Evolutionary conservation across 352 stramenopile species (phyloP).

Genomic region (Phytophthora macrochlamydospora): DNA sequence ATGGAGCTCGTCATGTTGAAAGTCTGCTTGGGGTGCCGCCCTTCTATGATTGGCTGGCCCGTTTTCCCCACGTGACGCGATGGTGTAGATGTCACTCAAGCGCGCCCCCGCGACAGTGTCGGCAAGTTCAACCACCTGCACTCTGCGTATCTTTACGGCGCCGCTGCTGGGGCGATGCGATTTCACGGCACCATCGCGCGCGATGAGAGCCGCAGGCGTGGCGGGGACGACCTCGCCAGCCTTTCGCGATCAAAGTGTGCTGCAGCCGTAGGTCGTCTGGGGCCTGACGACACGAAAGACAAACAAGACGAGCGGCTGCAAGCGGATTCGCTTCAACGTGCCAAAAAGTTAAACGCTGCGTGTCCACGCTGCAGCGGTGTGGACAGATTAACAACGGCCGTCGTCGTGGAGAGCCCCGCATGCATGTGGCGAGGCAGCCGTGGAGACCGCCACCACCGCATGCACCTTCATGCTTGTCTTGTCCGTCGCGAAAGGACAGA

Average conservation of each 20-base stretch:
- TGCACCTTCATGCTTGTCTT: too few relatives aligned
- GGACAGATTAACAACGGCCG: conserved; percentile 11
- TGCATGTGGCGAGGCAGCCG: not conserved
- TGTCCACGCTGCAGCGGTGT: conserved; percentile 22
- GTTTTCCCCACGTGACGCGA: not conserved
- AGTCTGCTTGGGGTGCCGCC: too few relatives aligned
- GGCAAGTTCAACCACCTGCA: conserved; percentile 1
- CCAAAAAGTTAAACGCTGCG: conserved; percentile 33
- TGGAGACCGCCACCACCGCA: not conserved
- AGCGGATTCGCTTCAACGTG: conserved; percentile 29
- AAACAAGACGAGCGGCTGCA: not conserved
- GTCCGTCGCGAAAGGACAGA: not conserved
- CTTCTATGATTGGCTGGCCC: not conserved
- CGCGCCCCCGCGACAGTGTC: not conserved
- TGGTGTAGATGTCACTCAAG: not conserved
- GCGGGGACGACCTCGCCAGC: not conserved
- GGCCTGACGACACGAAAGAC: not conserved
- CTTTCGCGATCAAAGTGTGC: not conserved
- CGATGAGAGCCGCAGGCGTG: not conserved
- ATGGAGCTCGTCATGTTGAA: too few relatives aligned
- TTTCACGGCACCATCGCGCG: not conserved
- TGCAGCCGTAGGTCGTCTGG: not conserved
- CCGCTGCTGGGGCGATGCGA: not conserved
- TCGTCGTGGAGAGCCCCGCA: too few relatives aligned
- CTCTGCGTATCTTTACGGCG: conserved; percentile 25